Conservation (phyloP, 805 yeast genomes). For the Pichia sporocuriosa region DNA sequence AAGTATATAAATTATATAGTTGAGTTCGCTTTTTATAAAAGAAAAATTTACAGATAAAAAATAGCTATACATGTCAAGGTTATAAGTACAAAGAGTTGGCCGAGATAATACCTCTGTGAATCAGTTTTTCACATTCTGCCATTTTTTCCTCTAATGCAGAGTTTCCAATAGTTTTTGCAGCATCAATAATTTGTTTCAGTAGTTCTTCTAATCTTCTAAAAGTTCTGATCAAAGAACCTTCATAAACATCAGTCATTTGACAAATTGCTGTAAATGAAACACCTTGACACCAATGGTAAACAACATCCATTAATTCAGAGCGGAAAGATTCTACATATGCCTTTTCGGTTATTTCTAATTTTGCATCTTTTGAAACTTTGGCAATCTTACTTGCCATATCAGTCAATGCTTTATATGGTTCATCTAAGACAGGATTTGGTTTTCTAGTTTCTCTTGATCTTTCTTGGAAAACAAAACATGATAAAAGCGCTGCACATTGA, state of each 20-base stretch:
- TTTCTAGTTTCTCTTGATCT: conserved; percentile 84
- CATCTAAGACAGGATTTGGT: conserved; percentile 83
- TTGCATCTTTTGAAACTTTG: conserved; percentile 80
- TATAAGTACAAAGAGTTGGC: conserved; percentile 87
- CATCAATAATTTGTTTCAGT: conserved; percentile 80
- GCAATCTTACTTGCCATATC: conserved; percentile 91
- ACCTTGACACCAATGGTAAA: conserved; percentile 93
- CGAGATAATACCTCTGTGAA: conserved; percentile 93
- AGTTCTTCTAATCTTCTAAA: conserved; percentile 92
- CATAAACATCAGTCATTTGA: conserved; percentile 98
- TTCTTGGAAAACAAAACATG: conserved; percentile 97
- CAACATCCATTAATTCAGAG: conserved; percentile 94
- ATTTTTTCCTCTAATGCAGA: conserved; percentile 78
- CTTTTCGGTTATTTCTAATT: conserved; percentile 82
- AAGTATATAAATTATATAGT: not conserved
- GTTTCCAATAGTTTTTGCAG: conserved; percentile 94
- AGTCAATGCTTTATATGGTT: conserved; percentile 80
- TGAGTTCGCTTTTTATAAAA: not conserved
- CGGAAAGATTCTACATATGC: conserved; percentile 90
- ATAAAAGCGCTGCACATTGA: conserved; percentile 85
- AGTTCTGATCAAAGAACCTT: conserved; percentile 91
- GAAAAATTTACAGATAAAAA: not conserved
- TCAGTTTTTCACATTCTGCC: conserved; percentile 76
- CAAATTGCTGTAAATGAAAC: conserved; percentile 95
- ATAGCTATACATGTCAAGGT: not conserved